Conservation (phyloP, 306 rosid genomes). For the Prunus mongolica region DNA sequence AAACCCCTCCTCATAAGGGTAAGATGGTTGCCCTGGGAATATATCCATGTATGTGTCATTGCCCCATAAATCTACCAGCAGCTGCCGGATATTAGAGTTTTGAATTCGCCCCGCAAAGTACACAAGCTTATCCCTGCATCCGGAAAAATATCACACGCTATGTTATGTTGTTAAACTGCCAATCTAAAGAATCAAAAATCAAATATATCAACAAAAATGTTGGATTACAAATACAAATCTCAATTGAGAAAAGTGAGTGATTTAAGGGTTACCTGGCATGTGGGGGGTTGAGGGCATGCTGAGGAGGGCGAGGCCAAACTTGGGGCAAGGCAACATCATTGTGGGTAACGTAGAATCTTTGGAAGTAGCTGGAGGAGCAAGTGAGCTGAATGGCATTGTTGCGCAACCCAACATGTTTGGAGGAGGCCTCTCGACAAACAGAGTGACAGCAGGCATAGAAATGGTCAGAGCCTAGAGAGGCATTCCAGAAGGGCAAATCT, state of each 20-base stretch:
- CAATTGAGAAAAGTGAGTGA: background rate
- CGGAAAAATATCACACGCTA: background rate
- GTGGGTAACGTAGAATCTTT: constrained; percentile 24
- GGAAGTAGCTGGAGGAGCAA: constrained; percentile 36
- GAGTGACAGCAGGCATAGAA: constrained; percentile 36
- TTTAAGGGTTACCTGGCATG: constrained; percentile 11
- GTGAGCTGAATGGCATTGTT: constrained; percentile 35
- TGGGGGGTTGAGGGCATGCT: constrained; percentile 18
- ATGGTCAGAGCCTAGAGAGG: constrained; percentile 27
- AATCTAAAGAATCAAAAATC: background rate
- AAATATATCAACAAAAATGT: background rate
- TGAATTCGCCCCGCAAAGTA: constrained; percentile 29
- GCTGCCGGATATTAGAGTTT: constrained; percentile 26
- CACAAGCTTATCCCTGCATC: constrained; percentile 30
- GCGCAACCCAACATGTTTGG: constrained; percentile 1
- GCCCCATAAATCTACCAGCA: constrained; percentile 27
- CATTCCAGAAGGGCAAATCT: constrained; percentile 22
- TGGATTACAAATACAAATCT: background rate
- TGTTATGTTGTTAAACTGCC: background rate
- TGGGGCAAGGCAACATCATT: constrained; percentile 33
- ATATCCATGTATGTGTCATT: constrained; percentile 27
- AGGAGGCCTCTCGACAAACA: constrained; percentile 30
- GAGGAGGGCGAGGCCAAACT: constrained; percentile 29
- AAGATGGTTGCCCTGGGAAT: constrained; percentile 11
- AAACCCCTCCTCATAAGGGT: constrained; percentile 30